These are phyloP conservation scores for Sanguinoderma infundibulare DNA, from an alignment of 1,284 basidiomycete species.

Conservation along the genomic window DNA sequence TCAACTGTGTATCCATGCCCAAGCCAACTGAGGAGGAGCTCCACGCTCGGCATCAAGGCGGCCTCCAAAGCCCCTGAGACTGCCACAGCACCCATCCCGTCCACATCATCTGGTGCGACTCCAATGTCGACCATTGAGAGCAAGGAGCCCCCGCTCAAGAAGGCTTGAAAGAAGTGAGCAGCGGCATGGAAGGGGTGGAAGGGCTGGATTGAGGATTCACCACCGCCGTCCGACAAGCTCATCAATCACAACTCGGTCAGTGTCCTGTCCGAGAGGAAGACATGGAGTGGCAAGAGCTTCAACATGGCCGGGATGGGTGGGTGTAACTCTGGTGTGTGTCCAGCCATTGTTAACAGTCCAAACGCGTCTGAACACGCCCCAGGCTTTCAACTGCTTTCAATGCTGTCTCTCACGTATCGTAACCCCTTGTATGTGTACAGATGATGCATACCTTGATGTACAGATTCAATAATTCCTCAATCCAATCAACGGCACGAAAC, in stretches of 20 bases:
- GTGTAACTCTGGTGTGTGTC: slow-evolving; percentile 27
- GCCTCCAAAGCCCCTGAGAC: slow-evolving; percentile 25
- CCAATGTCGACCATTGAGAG: slow-evolving; percentile 26
- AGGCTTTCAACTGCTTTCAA: slow-evolving; percentile 3
- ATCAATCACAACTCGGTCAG: slow-evolving; percentile 77
- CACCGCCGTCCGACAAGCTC: slow-evolving; percentile 76
- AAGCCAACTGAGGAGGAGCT: slow-evolving; percentile 64
- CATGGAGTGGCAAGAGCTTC: slow-evolving; percentile 80
- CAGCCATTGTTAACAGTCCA: slow-evolving; percentile 24
- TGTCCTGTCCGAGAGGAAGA: slow-evolving; percentile 64
- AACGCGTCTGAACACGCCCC: slow-evolving; percentile 18
- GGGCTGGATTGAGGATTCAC: slow-evolving; percentile 83
- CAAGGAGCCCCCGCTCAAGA: slow-evolving; percentile 32
- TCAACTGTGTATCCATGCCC: slow-evolving; percentile 74
- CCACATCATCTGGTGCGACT: not conserved
- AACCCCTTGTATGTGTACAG: slow-evolving; percentile 3
- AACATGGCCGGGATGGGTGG: slow-evolving; percentile 65
- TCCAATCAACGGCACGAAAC: slow-evolving; percentile 33
- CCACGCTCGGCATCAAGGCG: slow-evolving; percentile 42
- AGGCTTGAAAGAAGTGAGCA: slow-evolving; percentile 64
- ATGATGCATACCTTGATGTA: slow-evolving; percentile 25
- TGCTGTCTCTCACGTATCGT: slow-evolving; percentile 16
- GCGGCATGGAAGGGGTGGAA: slow-evolving; percentile 83
- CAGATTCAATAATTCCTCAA: slow-evolving; percentile 30
- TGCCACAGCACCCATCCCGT: slow-evolving; percentile 15